Percentiles rank a stretch among this genome's conserved stretches.
These are phyloP conservation scores for Adansonia madagascariensis DNA, from an alignment of 441 rosid genomes.

Conservation along the genomic window DNA sequence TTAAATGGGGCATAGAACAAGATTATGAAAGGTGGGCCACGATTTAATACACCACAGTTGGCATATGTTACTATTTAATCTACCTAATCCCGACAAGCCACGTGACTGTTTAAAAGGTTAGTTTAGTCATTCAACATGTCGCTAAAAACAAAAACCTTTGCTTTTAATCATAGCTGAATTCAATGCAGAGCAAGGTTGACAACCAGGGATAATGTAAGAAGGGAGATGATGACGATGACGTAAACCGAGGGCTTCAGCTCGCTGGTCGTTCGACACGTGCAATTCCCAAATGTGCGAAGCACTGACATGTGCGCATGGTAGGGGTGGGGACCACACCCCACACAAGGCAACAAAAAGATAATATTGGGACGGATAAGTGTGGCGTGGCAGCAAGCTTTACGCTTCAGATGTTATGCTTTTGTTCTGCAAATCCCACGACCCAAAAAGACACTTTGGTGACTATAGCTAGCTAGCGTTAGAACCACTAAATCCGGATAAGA, in stretches of 20 bases:
- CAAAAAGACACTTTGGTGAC: not conserved
- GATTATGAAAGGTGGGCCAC: not conserved
- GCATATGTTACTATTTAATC: not conserved
- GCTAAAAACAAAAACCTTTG: not conserved
- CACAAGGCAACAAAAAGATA: constrained; percentile 45
- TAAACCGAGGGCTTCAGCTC: constrained; percentile 21
- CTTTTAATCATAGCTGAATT: not conserved
- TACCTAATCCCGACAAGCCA: constrained; percentile 18
- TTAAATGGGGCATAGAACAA: constrained; percentile 44
- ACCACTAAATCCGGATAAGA: not conserved
- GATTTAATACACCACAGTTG: constrained; percentile 18
- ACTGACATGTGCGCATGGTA: constrained; percentile 40
- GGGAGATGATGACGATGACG: constrained; percentile 22
- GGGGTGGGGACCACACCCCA: constrained; percentile 54
- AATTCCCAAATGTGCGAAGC: not conserved
- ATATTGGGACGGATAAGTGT: constrained; percentile 34
- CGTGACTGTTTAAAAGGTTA: constrained; percentile 21
- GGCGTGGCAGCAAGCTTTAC: constrained; percentile 36
- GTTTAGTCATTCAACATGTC: constrained; percentile 31
- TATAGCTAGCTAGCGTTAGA: not conserved
- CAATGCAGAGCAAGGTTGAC: constrained; percentile 23
- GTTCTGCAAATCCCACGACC: constrained; percentile 48
- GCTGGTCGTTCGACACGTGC: constrained; percentile 45
- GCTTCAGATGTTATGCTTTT: constrained; percentile 57
- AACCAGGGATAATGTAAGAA: not conserved